phyloP scores from a whole-genome alignment of 129 eudicot genomes.

The Artemisia tridentata region DNA sequence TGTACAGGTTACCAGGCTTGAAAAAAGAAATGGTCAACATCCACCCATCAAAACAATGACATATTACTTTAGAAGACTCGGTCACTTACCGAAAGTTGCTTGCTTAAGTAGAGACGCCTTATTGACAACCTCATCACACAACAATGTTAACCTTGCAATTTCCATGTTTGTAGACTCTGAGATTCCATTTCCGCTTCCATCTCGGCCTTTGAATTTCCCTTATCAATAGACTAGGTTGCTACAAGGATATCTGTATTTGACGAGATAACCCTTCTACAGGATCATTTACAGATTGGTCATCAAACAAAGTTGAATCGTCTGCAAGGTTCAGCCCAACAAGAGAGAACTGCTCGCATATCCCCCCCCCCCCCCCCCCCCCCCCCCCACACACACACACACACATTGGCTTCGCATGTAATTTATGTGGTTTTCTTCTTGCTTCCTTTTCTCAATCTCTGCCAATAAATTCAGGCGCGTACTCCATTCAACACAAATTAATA shows the following conservation, averaged over 20 bases:
- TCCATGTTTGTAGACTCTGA: conserved; percentile 74
- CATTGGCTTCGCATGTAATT: too few relatives aligned
- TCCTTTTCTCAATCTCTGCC: too few relatives aligned
- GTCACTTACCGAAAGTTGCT: conserved; percentile 77
- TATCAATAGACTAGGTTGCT: conserved; percentile 71
- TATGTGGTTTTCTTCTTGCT: background rate
- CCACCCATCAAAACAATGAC: background rate
- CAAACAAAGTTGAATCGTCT: conserved; percentile 37
- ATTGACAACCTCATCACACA: conserved; percentile 81
- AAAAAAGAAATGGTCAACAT: too few relatives aligned
- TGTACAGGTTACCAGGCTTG: too few relatives aligned
- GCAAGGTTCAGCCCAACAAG: conserved; percentile 67
- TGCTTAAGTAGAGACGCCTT: conserved; percentile 97
- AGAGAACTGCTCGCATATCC: conserved; percentile 51
- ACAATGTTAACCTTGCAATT: conserved; percentile 74
- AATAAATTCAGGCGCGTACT: too few relatives aligned
- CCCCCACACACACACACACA: too few relatives aligned
- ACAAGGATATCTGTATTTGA: conserved; percentile 65
- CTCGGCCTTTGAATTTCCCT: conserved; percentile 81
- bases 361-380: background rate
- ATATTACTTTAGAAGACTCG: background rate
- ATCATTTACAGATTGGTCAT: conserved; percentile 45
- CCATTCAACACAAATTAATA: too few relatives aligned
- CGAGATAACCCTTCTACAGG: conserved; percentile 51
- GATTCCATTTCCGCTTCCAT: conserved; percentile 71